Conservation (phyloP, 208 protist species). For the Leptomonas seymouri region DNA sequence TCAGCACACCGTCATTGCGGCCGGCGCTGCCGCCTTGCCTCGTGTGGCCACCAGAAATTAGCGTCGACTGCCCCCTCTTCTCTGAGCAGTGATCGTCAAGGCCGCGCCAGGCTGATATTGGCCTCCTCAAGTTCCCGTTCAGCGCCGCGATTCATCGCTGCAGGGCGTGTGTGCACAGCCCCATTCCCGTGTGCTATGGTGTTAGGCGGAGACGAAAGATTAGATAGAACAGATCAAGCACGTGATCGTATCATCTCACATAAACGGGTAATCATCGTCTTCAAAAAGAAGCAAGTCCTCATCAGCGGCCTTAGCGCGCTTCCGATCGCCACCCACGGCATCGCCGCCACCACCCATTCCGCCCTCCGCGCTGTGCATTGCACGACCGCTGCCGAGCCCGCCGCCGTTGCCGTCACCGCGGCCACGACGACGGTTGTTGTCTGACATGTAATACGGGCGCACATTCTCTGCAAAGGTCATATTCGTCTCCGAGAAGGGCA, state of each 20-base stretch:
- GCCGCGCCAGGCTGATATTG: no score
- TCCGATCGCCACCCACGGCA: conserved; percentile 22
- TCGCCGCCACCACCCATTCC: conserved; percentile 22
- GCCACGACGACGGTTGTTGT: conserved; percentile 18
- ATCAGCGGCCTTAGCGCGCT: conserved; percentile 42
- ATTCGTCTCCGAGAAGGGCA: conserved; percentile 48
- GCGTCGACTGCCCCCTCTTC: no score
- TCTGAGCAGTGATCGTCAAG: no score
- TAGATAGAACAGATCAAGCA: background rate
- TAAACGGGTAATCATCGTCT: conserved; percentile 60
- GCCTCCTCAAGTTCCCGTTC: background rate
- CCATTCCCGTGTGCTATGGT: no score
- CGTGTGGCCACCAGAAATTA: no score
- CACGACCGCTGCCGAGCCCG: conserved; percentile 11
- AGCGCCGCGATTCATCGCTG: no score
- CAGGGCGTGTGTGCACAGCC: no score
- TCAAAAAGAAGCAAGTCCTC: conserved; percentile 71
- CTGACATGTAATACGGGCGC: conserved; percentile 22
- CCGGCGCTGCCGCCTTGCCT: no score
- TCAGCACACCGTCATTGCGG: no score
- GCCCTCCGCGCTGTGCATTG: conserved; percentile 5
- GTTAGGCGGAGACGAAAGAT: background rate
- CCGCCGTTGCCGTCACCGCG: conserved; percentile 24
- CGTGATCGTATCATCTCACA: conserved; percentile 14
- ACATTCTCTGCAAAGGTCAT: conserved; percentile 50